Conservation (phyloP, 1,139 yeast species). For the Eremothecium cymbalariae region DNA sequence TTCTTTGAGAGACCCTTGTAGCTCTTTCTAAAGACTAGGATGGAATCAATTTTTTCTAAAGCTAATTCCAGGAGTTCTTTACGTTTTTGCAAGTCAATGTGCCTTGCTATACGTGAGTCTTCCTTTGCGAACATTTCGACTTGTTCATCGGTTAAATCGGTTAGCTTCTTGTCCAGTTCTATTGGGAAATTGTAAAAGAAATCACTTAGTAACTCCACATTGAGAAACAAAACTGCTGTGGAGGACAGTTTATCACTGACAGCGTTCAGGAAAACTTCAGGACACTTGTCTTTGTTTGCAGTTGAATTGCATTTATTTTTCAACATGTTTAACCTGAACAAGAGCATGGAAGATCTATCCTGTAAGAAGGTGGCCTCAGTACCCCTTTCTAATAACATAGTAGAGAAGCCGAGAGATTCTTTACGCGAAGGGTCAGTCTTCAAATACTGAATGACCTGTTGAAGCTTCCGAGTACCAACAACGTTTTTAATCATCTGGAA, state of each 20-base stretch:
- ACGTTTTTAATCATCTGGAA: slow-evolving; percentile 54
- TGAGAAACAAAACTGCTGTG: slow-evolving; percentile 85
- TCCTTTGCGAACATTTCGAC: slow-evolving; percentile 88
- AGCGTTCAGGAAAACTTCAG: slow-evolving; percentile 87
- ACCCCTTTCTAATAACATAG: slow-evolving; percentile 64
- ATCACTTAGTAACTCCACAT: slow-evolving; percentile 88
- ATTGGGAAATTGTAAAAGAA: slow-evolving; percentile 95
- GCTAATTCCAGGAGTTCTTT: slow-evolving; percentile 85
- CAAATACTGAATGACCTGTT: slow-evolving; percentile 72
- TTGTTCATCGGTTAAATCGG: slow-evolving; percentile 62
- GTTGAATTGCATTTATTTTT: slow-evolving; percentile 70
- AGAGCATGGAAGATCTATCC: slow-evolving; percentile 64
- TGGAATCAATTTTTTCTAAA: slow-evolving; percentile 75
- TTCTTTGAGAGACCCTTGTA: slow-evolving; percentile 47
- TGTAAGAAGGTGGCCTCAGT: slow-evolving; percentile 74
- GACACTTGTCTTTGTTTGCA: slow-evolving; percentile 83
- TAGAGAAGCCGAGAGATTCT: slow-evolving; percentile 73
- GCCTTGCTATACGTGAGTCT: slow-evolving; percentile 83
- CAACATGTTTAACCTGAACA: slow-evolving; percentile 67
- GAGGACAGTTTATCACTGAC: slow-evolving; percentile 86
- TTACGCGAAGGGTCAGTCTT: slow-evolving; percentile 43
- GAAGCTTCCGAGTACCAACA: slow-evolving; percentile 75
- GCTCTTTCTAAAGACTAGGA: slow-evolving; percentile 43
- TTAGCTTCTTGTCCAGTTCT: slow-evolving; percentile 72
- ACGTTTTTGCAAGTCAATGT: slow-evolving; percentile 87